phyloP scores from a whole-genome alignment of 441 rosid genomes.

The Croton laevigatus region DNA sequence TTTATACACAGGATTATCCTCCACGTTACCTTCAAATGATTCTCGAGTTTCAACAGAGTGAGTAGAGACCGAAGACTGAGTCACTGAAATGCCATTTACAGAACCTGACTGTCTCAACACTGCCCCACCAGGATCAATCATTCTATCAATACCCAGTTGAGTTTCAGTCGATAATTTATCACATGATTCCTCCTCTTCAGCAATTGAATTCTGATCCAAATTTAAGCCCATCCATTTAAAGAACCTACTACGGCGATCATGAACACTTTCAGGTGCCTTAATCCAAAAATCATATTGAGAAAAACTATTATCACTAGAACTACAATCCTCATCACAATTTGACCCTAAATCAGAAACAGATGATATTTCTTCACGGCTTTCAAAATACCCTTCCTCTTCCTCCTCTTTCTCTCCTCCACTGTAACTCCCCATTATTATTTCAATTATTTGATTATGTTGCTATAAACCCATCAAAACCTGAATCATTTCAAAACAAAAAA shows the following conservation, averaged over 20 bases:
- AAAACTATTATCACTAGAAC: constrained; percentile 26
- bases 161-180: constrained; percentile 16
- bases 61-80: constrained; percentile 25
- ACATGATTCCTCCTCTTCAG: constrained; percentile 27
- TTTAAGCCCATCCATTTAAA: constrained; percentile 61
- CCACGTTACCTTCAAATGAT: constrained; percentile 18
- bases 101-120: constrained; percentile 37
- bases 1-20: constrained; percentile 17
- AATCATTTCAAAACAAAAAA: constrained; percentile 17
- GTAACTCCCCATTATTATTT: constrained; percentile 42
- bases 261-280: constrained; percentile 55
- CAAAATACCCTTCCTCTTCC: constrained; percentile 62
- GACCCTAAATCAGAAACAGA: constrained; percentile 34
- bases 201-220: constrained; percentile 27
- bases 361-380: constrained; percentile 55
- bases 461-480: constrained; percentile 36
- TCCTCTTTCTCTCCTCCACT: constrained; percentile 50
- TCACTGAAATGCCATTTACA: constrained; percentile 17
- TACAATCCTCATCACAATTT: constrained; percentile 25
- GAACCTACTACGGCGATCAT: constrained; percentile 71
- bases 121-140: constrained; percentile 40
- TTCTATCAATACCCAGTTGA: constrained; percentile 30
- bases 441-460: not conserved
- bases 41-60: constrained; percentile 25
- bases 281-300: constrained; percentile 61